Evolutionary conservation across 2,329 filamentous ascomycete genomes (phyloP).

Genomic region (Alternaria gaisen): DNA sequence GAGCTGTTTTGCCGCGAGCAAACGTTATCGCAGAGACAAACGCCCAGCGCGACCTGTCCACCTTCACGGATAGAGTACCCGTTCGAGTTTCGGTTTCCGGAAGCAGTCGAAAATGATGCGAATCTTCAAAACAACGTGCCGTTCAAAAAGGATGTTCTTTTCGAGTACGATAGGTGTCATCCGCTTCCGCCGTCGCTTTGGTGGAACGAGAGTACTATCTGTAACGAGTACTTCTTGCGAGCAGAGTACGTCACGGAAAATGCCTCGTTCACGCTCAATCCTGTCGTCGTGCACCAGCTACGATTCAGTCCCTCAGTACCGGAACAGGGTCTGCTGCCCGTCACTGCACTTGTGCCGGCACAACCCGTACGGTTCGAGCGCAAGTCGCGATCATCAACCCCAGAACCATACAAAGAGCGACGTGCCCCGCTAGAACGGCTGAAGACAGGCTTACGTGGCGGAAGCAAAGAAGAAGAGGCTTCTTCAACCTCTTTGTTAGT

Average conservation of each 20-base stretch:
- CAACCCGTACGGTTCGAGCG: constrained; percentile 24
- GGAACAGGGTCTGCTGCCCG: constrained; percentile 11
- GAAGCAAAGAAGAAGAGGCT: constrained; percentile 16
- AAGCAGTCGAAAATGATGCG: constrained; percentile 22
- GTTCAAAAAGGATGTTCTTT: constrained; percentile 15
- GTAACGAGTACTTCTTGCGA: constrained; percentile 33
- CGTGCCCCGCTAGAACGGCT: constrained; percentile 18
- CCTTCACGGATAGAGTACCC: constrained; percentile 27
- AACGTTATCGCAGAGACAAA: constrained; percentile 10
- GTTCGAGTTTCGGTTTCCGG: constrained; percentile 37
- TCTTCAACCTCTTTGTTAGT: constrained; percentile 25
- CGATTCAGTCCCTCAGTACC: constrained; percentile 29
- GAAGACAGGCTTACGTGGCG: constrained; percentile 16
- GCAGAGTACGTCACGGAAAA: constrained; percentile 25
- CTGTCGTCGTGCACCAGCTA: constrained; percentile 27
- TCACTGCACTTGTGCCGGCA: constrained; percentile 10
- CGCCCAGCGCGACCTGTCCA: constrained; percentile 26
- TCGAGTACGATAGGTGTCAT: constrained; percentile 25
- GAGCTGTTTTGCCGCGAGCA: constrained; percentile 26
- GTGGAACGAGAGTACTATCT: constrained; percentile 25
- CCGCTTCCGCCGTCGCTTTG: constrained; percentile 30
- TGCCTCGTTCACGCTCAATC: constrained; percentile 25
- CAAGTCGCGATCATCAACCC: constrained; percentile 19
- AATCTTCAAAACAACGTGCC: constrained; percentile 15
- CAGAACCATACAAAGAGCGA: constrained; percentile 16